These are phyloP conservation scores for Candida sithepensis DNA, from an alignment of 805 yeast genomes.

Conservation along the genomic window DNA sequence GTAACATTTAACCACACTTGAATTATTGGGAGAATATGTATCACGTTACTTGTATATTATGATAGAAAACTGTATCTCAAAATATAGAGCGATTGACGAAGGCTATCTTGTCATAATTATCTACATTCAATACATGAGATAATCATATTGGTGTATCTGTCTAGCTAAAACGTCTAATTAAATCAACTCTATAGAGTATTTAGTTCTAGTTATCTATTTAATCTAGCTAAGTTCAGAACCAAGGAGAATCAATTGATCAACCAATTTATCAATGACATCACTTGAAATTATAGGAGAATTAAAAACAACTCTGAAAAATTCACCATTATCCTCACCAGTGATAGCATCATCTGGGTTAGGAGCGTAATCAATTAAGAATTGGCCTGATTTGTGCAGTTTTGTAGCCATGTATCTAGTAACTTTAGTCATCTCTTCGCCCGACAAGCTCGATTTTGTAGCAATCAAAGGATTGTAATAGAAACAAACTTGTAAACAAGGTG, in stretches of 20 bases:
- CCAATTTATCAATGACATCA: slow-evolving; percentile 41
- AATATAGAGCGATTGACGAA: too few relatives aligned
- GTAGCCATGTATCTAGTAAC: slow-evolving; percentile 61
- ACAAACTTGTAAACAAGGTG: slow-evolving; percentile 82
- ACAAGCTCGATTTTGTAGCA: slow-evolving; percentile 13
- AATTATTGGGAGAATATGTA: too few relatives aligned
- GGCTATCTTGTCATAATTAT: too few relatives aligned
- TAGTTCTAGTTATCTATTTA: not conserved
- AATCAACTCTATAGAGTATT: not conserved
- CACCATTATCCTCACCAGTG: slow-evolving; percentile 51
- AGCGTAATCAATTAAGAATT: slow-evolving; percentile 73
- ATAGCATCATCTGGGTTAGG: slow-evolving; percentile 52
- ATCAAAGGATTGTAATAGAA: slow-evolving; percentile 59
- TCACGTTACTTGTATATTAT: too few relatives aligned
- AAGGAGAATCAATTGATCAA: slow-evolving; percentile 35
- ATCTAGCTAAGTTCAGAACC: slow-evolving; percentile 24
- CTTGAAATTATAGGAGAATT: slow-evolving; percentile 60
- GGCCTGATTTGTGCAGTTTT: slow-evolving; percentile 56
- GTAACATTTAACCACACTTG: too few relatives aligned
- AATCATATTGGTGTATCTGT: too few relatives aligned
- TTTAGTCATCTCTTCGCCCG: slow-evolving; percentile 41
- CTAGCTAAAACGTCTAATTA: too few relatives aligned
- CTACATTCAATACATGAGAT: too few relatives aligned
- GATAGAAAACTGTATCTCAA: too few relatives aligned
- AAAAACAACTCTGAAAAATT: slow-evolving; percentile 81